Evolutionary conservation across 2,329 filamentous ascomycete species (phyloP), one percentile per base, ranked within the genome.

Genomic region (Pseudogymnoascus sp.): DNA sequence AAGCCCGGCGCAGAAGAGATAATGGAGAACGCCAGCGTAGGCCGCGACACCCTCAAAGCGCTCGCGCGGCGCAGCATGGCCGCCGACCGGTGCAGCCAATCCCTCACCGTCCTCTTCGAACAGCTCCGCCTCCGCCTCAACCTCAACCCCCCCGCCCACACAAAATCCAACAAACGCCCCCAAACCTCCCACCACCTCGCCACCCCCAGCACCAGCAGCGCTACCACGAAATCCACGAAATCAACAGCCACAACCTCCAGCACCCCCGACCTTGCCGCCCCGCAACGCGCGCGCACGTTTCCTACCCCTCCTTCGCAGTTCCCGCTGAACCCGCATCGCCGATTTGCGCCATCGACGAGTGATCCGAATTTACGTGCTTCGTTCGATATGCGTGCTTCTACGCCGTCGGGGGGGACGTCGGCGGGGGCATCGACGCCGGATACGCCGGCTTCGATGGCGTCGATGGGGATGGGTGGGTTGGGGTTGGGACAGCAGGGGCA

Each of bases 51-150:
- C 66, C 83, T 97, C 65, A 85, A 86, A 61, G 86, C 86, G 14
- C 81, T 97, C 64, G 89, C 92, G 2, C 86, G 89, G 70, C 88
- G 89, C 70, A 97, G 92, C 72, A 83, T 96, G 80, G 92, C 93
- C 37, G 95, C 95, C 2, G 91, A 97, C 73, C 83, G 91, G 66
- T 95, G 96, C 71, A 91, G 90, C 7, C 59, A 66, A 26, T 62
- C 60, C 11, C 51, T 66, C 40, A 60, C 63, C n/a, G 64, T 64
- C 23, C 64, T 63, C 54, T 62, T 61, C 54, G 47, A 45, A 14
- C 45, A 54, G n/a, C 26, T 54, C 4, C 45, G 18, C 10, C 21
- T 54, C 14, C 21, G 26, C 11, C 4, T 54, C 5, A 16, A 39
- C 37, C 37, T 39, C 37, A 39, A 39, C 5, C 37, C 37, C 5